Evolutionary conservation across 1,284 basidiomycete species (phyloP), one percentile per base, ranked within the genome.

Genomic region (Schizophyllum amplum): DNA sequence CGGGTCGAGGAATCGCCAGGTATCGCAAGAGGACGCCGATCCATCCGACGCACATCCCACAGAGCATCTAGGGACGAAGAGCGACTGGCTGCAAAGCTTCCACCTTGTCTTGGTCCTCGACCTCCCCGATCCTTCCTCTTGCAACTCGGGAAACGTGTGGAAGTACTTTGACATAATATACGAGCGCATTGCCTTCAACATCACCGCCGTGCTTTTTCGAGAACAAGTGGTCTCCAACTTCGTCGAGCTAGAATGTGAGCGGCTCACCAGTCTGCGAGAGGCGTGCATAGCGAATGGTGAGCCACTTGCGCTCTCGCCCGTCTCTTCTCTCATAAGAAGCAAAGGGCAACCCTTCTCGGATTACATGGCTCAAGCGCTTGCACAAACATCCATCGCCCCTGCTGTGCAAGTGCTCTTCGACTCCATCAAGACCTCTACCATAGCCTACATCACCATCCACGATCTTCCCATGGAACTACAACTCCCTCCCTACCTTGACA

Each of bases 91-190:
- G 53, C 81, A 87, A 65, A 87, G 84, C 56, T 96, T 97, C 70
- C 92, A 96, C 70, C 77, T 97, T 59, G 90, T 94, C 7, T 73
- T 96, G 57, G 90, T 96, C 7, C 75, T 95, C 53, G 94, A 97
- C 70, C 79, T 91, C 26, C 93, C 94, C 0, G 93, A 97, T 70
- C 90, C 92, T 3, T 90, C 86, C 3, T 90, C 87, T 6, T 86
- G 89, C 20, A 81, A 83, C 17, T 83, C 83, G 13, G 85, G 85
- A n/a, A 87, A 87, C 64, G 74, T 90, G 22, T 73, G 81, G 57
- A 83, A 83, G 68, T 90, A 92, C 65, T 89, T 92, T 64, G 89
- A 94, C 67, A 80, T 84, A 24, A 81, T 92, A 51, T 97, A 97
- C 68, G 83, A 91, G 61, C 92, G 94, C 65, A 81, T 95, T 52